These are phyloP conservation scores for Calonectria henricotiae DNA, from an alignment of 2,329 filamentous ascomycete species.

Conservation along the genomic window DNA sequence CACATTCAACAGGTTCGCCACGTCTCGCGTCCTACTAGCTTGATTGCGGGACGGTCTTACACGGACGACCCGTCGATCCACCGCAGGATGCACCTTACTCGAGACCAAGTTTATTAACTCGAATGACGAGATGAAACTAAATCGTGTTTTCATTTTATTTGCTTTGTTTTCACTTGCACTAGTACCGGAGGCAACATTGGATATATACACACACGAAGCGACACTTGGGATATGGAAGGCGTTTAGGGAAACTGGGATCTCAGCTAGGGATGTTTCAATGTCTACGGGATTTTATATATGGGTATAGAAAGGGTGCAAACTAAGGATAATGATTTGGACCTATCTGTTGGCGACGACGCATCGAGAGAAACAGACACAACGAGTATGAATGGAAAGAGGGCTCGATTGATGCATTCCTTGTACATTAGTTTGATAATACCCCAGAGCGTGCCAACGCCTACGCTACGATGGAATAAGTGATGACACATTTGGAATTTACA, in stretches of 20 bases:
- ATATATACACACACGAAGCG: slow-evolving; percentile 38
- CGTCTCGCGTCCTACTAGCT: slow-evolving; percentile 49
- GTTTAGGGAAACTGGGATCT: slow-evolving; percentile 40
- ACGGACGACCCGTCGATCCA: slow-evolving; percentile 49
- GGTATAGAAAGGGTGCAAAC: slow-evolving; percentile 47
- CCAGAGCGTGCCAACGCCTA: slow-evolving; percentile 38
- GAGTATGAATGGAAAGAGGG: slow-evolving; percentile 32
- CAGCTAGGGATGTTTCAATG: slow-evolving; percentile 15
- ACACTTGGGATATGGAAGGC: slow-evolving; percentile 39
- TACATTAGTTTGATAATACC: slow-evolving; percentile 49
- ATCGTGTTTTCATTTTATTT: slow-evolving; percentile 25
- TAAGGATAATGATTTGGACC: slow-evolving; percentile 26
- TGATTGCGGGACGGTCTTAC: slow-evolving; percentile 48
- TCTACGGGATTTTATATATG: slow-evolving; percentile 1
- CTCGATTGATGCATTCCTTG: slow-evolving; percentile 39
- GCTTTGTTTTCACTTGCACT: slow-evolving; percentile 13
- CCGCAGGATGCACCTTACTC: slow-evolving; percentile 44
- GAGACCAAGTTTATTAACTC: slow-evolving; percentile 45
- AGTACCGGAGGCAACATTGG: slow-evolving; percentile 32
- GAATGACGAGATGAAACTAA: not conserved
- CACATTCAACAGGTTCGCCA: slow-evolving; percentile 47
- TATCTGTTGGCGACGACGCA: slow-evolving; percentile 31
- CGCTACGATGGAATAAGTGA: slow-evolving; percentile 12
- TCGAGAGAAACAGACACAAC: slow-evolving; percentile 35
- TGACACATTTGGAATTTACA: slow-evolving; percentile 10